Conservation (phyloP, 1,284 basidiomycete genomes). For the Inonotus hispidus region DNA sequence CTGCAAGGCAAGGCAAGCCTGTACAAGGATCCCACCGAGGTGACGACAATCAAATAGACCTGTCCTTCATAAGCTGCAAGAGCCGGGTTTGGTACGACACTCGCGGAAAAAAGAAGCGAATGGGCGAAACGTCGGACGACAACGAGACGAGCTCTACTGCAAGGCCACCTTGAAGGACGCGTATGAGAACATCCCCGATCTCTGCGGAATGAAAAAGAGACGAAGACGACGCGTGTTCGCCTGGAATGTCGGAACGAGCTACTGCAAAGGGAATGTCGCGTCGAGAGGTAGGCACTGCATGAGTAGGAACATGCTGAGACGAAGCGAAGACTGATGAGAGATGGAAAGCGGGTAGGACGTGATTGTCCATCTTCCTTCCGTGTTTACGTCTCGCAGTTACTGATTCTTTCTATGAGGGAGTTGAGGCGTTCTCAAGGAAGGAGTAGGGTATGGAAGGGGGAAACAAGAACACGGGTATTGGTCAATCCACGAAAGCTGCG, state of each 20-base stretch:
- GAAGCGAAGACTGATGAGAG: constrained; percentile 55
- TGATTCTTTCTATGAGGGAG: background rate
- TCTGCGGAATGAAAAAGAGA: constrained; percentile 50
- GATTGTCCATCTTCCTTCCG: constrained; percentile 31
- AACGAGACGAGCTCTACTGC: constrained; percentile 76
- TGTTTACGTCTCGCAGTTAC: background rate
- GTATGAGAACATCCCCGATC: constrained; percentile 67
- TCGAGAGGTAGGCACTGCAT: constrained; percentile 53
- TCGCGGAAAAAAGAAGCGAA: constrained; percentile 74
- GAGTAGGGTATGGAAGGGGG: background rate
- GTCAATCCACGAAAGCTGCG: background rate
- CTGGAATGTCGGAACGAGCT: constrained; percentile 45
- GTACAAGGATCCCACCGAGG: constrained; percentile 69
- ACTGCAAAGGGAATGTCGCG: constrained; percentile 44
- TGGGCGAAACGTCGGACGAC: constrained; percentile 52
- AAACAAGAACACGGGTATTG: background rate
- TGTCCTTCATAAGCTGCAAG: constrained; percentile 57
- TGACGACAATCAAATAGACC: constrained; percentile 69
- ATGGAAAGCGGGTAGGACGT: constrained; percentile 54
- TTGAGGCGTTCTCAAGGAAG: background rate
- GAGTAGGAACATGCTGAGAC: constrained; percentile 42
- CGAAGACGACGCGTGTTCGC: constrained; percentile 72
- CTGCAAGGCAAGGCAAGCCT: constrained; percentile 66
- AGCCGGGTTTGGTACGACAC: constrained; percentile 61
- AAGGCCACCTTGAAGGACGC: constrained; percentile 69